Conservation (phyloP, 2,329 filamentous ascomycete genomes). For the Colletotrichum theobromicola region DNA sequence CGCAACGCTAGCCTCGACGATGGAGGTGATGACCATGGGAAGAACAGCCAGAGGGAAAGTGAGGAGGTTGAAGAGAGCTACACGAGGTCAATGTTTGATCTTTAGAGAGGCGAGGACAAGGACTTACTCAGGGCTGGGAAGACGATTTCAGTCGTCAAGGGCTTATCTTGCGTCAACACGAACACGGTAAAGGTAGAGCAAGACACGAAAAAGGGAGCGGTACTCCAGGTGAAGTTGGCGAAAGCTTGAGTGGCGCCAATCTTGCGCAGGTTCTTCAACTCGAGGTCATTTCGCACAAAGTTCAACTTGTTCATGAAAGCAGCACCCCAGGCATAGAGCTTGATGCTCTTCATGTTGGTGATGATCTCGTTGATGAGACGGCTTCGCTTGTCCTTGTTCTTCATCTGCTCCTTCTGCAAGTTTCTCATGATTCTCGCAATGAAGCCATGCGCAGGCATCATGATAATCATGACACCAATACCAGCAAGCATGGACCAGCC, state of each 20-base stretch:
- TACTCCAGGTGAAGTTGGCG: constrained; percentile 98
- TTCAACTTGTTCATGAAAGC: constrained; percentile 98
- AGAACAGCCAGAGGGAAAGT: constrained; percentile 93
- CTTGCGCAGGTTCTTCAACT: constrained; percentile 93
- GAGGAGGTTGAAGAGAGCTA: constrained; percentile 90
- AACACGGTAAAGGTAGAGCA: constrained; percentile 97
- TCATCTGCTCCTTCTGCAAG: constrained; percentile 96
- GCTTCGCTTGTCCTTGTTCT: constrained; percentile 95
- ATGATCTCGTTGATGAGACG: constrained; percentile 96
- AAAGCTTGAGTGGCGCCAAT: constrained; percentile 94
- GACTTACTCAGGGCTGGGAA: constrained; percentile 75
- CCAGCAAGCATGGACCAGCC: constrained; percentile 96
- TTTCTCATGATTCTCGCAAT: constrained; percentile 94
- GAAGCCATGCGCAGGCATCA: constrained; percentile 94
- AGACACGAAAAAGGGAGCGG: constrained; percentile 95
- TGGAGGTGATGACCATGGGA: constrained; percentile 96
- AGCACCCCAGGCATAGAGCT: constrained; percentile 95
- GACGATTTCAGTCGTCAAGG: constrained; percentile 91
- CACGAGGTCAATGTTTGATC: background rate
- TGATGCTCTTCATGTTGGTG: constrained; percentile 99
- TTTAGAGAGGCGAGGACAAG: too few species aligned
- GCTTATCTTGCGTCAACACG: constrained; percentile 80
- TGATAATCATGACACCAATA: constrained; percentile 92
- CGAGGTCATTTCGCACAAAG: constrained; percentile 92
- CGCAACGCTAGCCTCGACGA: constrained; percentile 95